Evolutionary conservation across 148 eudicot species (phyloP), one percentile per base, ranked within the genome.

Genomic region (Dysphania ambrosioides): DNA sequence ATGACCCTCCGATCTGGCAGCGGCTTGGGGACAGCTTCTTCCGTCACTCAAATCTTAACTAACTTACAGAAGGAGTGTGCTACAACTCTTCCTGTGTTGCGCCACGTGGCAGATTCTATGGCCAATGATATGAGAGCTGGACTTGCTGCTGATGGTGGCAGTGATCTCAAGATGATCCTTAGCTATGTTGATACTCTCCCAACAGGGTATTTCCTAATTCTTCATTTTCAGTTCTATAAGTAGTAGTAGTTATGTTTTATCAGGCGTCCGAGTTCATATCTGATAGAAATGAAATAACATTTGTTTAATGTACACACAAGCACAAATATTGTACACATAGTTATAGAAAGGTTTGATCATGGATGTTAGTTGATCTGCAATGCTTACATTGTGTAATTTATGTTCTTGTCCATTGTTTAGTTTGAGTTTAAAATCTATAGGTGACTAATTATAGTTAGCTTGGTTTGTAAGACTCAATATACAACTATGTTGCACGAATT

Each of bases 61-160:
- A 79, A 83, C 44, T 67, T 90, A 68, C 77, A 85, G 57, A 83
- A 80, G 31, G 86, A 88, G 58, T 88, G 88, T 64, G 85, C 87
- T 8, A 91, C 92, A 41, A 89, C 92, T n/a, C 72, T 88, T 59
- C 90, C 87, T 0, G 68, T 88, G 5, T 60, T 90, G 78, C 90
- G 93, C 80, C 91, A 84, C 80, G 90, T 92, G 76, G 93, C 90
- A 0, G 97, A 88, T 70, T 79, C 90, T 42, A 89, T 92, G 90
- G 82, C 82, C 13, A 80, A 75, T 41, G 92, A 89, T 55, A 92
- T 92, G 93, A 83, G 86, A 26, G 83, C 84, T 55, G 97, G 93
- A 2, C 89, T 92, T 68, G 87, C 79, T 8, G 78, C 53, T 19
- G 92, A 86, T 29, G 90, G 85, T 15, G 93, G 80, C 41, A 81